These are phyloP conservation scores for Abrus pulchellus DNA, from an alignment of 306 rosid species.

Conservation along the genomic window DNA sequence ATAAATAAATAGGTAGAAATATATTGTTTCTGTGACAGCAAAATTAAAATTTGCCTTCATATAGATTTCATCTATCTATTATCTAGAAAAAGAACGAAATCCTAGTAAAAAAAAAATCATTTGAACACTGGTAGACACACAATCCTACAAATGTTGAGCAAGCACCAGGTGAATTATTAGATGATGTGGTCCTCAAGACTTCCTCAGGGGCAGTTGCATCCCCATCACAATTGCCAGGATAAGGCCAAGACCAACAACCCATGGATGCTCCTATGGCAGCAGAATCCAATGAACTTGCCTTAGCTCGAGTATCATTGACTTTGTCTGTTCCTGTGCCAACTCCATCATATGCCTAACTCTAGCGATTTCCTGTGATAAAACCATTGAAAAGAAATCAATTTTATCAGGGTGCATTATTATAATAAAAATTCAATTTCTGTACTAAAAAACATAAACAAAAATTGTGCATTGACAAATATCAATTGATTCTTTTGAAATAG, in stretches of 20 bases:
- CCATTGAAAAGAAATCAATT: not conserved
- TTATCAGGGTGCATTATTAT: not conserved
- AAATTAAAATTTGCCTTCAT: constrained; percentile 20
- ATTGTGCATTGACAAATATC: not conserved
- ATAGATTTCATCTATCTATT: constrained; percentile 20
- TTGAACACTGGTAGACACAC: too few relatives aligned
- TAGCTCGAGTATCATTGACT: constrained; percentile 69
- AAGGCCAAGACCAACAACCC: constrained; percentile 91
- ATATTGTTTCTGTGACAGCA: not conserved
- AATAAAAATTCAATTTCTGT: not conserved
- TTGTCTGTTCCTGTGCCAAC: constrained; percentile 70
- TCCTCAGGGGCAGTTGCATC: not conserved
- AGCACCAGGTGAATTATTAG: too few relatives aligned
- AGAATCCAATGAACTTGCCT: constrained; percentile 69
- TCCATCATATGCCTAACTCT: constrained; percentile 79
- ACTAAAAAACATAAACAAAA: not conserved
- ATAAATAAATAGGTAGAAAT: constrained; percentile 20
- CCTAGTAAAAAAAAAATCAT: too few relatives aligned
- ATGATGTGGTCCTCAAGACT: too few relatives aligned
- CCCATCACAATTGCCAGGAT: constrained; percentile 94
- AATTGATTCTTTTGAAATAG: constrained; percentile 14
- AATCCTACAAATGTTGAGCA: too few relatives aligned
- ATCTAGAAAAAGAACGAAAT: not conserved
- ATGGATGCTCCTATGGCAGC: constrained; percentile 94
- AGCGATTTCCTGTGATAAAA: constrained; percentile 70